Base-by-base conservation (phyloP, 1,139 yeast genomes). In the Taiozyma sp. region DNA sequence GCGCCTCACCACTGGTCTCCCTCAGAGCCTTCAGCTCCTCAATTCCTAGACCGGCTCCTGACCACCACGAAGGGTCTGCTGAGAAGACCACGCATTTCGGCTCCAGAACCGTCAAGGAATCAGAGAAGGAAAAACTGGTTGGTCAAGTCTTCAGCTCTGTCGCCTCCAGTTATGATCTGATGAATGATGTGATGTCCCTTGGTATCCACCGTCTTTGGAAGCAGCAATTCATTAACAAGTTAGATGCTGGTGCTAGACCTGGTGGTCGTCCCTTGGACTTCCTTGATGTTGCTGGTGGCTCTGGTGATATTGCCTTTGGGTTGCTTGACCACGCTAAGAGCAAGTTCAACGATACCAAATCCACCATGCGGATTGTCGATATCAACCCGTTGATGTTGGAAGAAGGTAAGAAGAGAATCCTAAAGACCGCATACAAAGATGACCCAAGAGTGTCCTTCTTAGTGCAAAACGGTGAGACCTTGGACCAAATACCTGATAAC, bases 281-380 rank as follows among this genome's bases (percentile, higher is more conserved):
- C 64, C 76, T 93, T 57, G 99, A 93, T 70, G 98, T 95, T 51
- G 99, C 99, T 40, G 99, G 99, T 53, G 99, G 99, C 34, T 91
- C 98, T 16, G 99, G 99, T 46, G 99, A 93, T 67, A 92, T 93
- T 70, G 99, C 99, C 1, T 91, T 91, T 71, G 95, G 99, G 8
- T 78, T 95, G 56, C 74, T 93, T 57, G 97, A 92, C 62, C 96
- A 93, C 67, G 98, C 98, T 12, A 84, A 87, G 57, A 71, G 76
- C 47, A 82, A 83, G 58, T 90, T 83, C 67, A 85, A 87, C 49
- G 99, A 93, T 70, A 76, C 72, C 47, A 74, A 76, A 56, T 83
- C 92, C 39, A 81, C 84, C 30, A 95, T 93, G 93, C 90, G 93
- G 22, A 81, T 93, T 50, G 96, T 92, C 6, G 99, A 93, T 70